Conservation (phyloP, 2,329 filamentous ascomycete genomes). For the Chaetomiaceae sp. region DNA sequence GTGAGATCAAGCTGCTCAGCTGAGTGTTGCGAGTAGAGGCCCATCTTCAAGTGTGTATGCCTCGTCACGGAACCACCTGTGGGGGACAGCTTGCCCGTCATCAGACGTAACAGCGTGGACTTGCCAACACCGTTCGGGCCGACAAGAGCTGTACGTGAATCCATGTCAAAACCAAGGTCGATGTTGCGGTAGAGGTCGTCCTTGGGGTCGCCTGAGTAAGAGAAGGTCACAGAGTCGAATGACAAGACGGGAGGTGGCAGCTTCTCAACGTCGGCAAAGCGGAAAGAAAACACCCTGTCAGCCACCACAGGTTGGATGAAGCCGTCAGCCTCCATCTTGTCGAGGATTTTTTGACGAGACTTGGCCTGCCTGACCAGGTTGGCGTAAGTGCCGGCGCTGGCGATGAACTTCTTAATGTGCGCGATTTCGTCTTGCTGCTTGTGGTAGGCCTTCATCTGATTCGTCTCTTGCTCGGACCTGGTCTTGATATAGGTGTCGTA, state of each 20-base stretch:
- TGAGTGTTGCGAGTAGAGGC: conserved; percentile 97
- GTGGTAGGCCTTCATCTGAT: conserved; percentile 98
- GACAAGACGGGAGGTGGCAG: conserved; percentile 95
- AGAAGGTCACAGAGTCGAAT: conserved; percentile 96
- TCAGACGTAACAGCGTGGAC: conserved; percentile 90
- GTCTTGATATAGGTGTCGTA: conserved; percentile 99
- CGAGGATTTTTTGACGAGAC: conserved; percentile 98
- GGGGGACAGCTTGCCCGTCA: conserved; percentile 91
- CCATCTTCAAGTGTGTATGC: conserved; percentile 97
- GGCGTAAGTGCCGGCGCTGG: conserved; percentile 98
- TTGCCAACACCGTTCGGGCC: conserved; percentile 99
- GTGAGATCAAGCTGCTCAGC: conserved; percentile 97
- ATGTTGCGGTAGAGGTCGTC: conserved; percentile 96
- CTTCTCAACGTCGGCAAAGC: conserved; percentile 98
- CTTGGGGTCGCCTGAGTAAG: conserved; percentile 82
- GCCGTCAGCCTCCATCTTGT: conserved; percentile 99
- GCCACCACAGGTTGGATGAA: conserved; percentile 87
- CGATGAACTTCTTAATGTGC: conserved; percentile 99
- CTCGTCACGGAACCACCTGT: conserved; percentile 77
- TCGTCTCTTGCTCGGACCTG: conserved; percentile 85
- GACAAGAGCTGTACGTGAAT: conserved; percentile 93
- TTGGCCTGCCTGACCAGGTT: conserved; percentile 99
- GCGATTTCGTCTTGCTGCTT: conserved; percentile 99
- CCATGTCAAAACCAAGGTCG: conserved; percentile 99
- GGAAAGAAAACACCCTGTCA: conserved; percentile 93